Conservation (phyloP, 2,329 filamentous ascomycete species). For the Aspergillus aculeatus region DNA sequence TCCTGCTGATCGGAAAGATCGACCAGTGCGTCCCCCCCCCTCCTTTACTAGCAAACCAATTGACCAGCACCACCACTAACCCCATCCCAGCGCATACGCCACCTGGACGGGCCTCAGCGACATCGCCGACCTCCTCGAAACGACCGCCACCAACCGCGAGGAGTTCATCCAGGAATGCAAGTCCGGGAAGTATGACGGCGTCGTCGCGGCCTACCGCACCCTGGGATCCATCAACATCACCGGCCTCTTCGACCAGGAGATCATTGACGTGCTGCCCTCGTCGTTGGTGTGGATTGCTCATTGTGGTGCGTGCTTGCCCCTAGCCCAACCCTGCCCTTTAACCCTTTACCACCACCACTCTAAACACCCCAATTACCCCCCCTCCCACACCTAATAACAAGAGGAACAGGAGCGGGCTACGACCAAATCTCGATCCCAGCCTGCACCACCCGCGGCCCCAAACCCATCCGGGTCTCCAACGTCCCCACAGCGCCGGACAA, state of each 20-base stretch:
- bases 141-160: slow-evolving; percentile 59
- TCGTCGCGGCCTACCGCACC: slow-evolving; percentile 67
- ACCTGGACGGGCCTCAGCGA: slow-evolving; percentile 62
- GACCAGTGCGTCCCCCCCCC: slow-evolving; percentile 54
- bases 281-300: slow-evolving; percentile 40
- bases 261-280: slow-evolving; percentile 55
- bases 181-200: slow-evolving; percentile 64
- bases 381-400: background rate
- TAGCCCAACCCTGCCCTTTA: background rate
- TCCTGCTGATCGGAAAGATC: slow-evolving; percentile 63
- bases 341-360: background rate
- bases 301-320: slow-evolving; percentile 32
- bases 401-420: slow-evolving; percentile 73
- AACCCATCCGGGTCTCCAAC: slow-evolving; percentile 69
- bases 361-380: background rate
- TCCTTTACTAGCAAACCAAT: background rate
- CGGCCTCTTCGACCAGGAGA: slow-evolving; percentile 67
- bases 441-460: slow-evolving; percentile 60
- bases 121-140: slow-evolving; percentile 64
- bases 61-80: slow-evolving; percentile 9
- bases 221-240: slow-evolving; percentile 65
- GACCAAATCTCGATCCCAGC: slow-evolving; percentile 75
- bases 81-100: slow-evolving; percentile 53
- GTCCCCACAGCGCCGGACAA: slow-evolving; percentile 79
- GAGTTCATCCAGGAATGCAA: slow-evolving; percentile 69